Evolutionary conservation across 345 rosid species (phyloP), one percentile per base, ranked within the genome.

Genomic region (Excoecaria agallocha): DNA sequence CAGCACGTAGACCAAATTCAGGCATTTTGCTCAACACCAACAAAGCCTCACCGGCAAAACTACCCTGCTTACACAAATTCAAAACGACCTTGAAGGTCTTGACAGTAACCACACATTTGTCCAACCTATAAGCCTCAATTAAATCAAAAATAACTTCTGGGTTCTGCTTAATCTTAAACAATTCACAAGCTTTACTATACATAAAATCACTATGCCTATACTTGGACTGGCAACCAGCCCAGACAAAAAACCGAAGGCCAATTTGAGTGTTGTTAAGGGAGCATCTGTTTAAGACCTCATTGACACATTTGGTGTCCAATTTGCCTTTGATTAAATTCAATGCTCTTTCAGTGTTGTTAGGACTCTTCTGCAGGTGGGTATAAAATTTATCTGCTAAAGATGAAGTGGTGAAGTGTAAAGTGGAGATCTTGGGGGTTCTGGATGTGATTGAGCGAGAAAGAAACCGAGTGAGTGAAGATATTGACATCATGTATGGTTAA

Each of bases 241-340:
- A 91, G 11, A 94, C 60, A 62, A 92, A 92, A 73, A 94, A 94
- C 61, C 93, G 81, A 60, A 94, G 86, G 84, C 91, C 97, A 82
- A 70, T 49, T 3, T 78, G 81, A 68, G 81, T 73, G n/a, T 86
- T 83, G 69, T 61, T 80, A 9, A 75, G 49, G 49, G 82, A 51
- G 78, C 88, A 88, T 73, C 86, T 88, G 61, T 39, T 66, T 5
- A 90, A 59, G 19, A 94, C 97, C 70, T 86, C 87, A 70, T 70
- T 74, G 76, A 92, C 86, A 79, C 84, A 89, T 59, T 68, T 58
- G 5, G 89, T 48, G 55, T 89, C 93, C 50, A 92, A 15, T 74
- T 81, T 80, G 24, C 81, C 84, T 30, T 84, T 86, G n/a, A 80
- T 30, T 1, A 77, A 70, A 45, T 84, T 74, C 20, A 94, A 76